Conservation (phyloP, 257 asterid genomes). For the Solanum lignicaule region DNA sequence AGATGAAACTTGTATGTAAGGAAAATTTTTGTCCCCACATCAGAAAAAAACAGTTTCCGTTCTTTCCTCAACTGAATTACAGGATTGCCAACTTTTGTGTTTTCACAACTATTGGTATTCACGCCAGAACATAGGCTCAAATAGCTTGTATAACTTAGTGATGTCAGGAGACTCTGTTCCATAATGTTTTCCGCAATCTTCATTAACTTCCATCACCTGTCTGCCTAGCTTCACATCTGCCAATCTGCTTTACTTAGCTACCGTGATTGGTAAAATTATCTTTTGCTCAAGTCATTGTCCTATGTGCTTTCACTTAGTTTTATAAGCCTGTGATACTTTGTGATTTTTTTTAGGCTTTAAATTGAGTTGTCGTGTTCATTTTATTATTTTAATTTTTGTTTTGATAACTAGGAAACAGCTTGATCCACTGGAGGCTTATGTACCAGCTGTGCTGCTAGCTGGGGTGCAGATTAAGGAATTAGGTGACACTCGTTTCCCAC, state of each 20-base stretch:
- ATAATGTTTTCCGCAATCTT: neutral
- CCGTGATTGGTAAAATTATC: neutral
- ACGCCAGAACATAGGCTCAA: neutral
- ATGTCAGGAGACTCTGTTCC: neutral
- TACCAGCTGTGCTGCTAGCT: conserved; percentile 84
- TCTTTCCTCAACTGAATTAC: neutral
- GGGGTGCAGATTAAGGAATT: conserved; percentile 82
- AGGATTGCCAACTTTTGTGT: neutral
- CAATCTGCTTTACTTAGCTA: neutral
- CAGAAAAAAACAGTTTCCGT: neutral
- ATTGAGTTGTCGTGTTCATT: neutral
- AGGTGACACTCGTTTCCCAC: conserved; percentile 32
- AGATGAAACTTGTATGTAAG: neutral
- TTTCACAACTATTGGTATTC: neutral
- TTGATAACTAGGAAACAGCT: conserved; percentile 68
- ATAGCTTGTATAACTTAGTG: neutral
- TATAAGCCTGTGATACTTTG: neutral
- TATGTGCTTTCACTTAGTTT: neutral
- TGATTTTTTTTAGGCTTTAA: neutral
- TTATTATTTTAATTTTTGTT: neutral
- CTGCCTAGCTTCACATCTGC: neutral
- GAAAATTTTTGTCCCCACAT: neutral
- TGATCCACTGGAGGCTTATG: conserved; percentile 82
- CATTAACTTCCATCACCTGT: neutral
- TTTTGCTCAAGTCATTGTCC: neutral